Base-by-base conservation (phyloP, 495 filamentous ascomycete genomes). In the Cetradonia linearis region DNA sequence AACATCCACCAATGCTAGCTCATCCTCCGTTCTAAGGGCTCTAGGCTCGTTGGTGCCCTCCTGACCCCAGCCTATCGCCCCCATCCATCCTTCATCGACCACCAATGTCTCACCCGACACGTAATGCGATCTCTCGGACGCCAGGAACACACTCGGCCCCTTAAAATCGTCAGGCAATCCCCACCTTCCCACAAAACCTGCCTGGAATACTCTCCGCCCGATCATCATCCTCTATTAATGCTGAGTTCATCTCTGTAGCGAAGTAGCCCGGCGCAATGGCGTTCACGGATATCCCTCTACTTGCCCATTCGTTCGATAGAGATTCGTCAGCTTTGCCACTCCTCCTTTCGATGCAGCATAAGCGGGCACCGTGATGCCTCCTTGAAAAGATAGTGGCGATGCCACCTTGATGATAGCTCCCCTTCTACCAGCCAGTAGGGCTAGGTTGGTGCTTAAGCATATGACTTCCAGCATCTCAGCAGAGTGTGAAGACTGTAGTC, bases 41-140 rank as follows among this genome's bases (percentile, higher is more conserved):
- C 30, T n/a, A 38, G 25, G 23, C 13, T 30, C 23, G 34, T 10
- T 20, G 2, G 18, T 37, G 27, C 23, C 25, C 47, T 37, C 18
- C 49, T 25, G 31, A 18, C 47, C 47, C 16, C 47, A 59, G 14
- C 23, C 16, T 30, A 31, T 14, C 25, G 28, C 9, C 89, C n/a
- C 88, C 90, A 95, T 94, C 89, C 91, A 95, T 38, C 91, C 91
- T 30, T 91, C 91, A 75, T 96, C 91, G 48, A 96, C 88, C 6
- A 86, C 83, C 61, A 95, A 62, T 1, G 87, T 75, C 66, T 92
- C 87, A 1, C 91, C 91, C 58, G 79, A 87, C 13, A 96, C 86
- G 76, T 95, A 95, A 31, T 71, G 79, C 66, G 87, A 88, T 36
- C 86, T 87, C 67, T 71, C 77, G 70, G 85, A 84, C 16, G 88